Percentiles rank a stretch among this genome's conserved stretches.
phyloP scores from a whole-genome alignment of 768 basidiomycete genomes.

The Mycena leptocephala region DNA sequence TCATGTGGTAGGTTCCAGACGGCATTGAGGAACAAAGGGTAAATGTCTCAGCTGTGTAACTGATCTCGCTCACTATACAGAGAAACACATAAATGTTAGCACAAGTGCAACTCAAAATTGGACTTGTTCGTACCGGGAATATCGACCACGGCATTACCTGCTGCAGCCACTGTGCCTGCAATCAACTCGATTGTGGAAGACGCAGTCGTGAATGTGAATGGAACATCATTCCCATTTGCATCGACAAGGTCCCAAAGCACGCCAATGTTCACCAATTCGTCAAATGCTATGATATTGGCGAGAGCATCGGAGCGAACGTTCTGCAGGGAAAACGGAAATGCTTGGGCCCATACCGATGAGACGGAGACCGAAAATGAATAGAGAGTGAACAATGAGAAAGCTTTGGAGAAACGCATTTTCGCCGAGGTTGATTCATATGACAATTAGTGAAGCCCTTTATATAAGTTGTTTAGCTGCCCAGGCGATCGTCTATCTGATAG shows the following conservation, averaged over 20 bases:
- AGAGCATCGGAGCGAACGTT: not conserved
- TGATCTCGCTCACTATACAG: too few relatives aligned
- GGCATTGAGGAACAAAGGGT: too few relatives aligned
- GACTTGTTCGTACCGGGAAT: too few relatives aligned
- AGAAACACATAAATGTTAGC: too few relatives aligned
- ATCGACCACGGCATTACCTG: too few relatives aligned
- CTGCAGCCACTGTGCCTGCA: too few relatives aligned
- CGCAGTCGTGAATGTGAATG: not conserved
- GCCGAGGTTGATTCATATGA: not conserved
- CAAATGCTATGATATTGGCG: not conserved
- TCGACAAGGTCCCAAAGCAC: not conserved
- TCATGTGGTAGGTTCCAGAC: too few relatives aligned
- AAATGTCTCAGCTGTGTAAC: too few relatives aligned
- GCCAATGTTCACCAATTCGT: not conserved
- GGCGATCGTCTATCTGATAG: not conserved
- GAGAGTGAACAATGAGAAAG: not conserved
- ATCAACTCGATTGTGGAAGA: not conserved
- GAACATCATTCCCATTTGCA: not conserved
- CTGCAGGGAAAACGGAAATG: not conserved
- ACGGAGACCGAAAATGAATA: not conserved
- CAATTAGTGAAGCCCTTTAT: not conserved
- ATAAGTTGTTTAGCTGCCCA: not conserved
- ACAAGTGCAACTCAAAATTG: too few relatives aligned
- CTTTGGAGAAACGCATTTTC: not conserved
- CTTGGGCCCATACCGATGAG: not conserved